Conservation (phyloP, 768 basidiomycete genomes). For the Candolleomyces aberdarensis region DNA sequence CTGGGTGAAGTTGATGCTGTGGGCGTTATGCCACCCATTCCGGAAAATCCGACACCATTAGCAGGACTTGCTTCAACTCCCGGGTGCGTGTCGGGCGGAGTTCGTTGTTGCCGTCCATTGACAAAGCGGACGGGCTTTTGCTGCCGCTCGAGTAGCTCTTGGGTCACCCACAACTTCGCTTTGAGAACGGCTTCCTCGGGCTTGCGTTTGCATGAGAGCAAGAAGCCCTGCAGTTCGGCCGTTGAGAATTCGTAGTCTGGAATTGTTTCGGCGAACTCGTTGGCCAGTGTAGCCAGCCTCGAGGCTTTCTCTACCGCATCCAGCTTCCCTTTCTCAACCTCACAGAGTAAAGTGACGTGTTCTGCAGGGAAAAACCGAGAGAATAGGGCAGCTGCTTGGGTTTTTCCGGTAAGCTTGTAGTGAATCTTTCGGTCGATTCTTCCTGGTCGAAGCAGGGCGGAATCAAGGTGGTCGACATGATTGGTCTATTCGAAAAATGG, state of each 20-base stretch:
- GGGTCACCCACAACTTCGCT: conserved; percentile 41
- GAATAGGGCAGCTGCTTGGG: conserved; percentile 48
- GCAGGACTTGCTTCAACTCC: background rate
- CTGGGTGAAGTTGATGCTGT: background rate
- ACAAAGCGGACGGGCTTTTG: conserved; percentile 20
- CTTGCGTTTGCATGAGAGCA: conserved; percentile 42
- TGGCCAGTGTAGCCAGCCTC: conserved; percentile 29
- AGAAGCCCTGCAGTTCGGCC: conserved; percentile 60
- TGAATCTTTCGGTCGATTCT: conserved; percentile 53
- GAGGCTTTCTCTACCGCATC: conserved; percentile 5
- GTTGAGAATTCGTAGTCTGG: conserved; percentile 52
- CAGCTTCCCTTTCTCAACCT: conserved; percentile 12
- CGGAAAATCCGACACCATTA: background rate
- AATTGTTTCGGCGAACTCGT: conserved; percentile 37
- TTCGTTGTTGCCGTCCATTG: background rate
- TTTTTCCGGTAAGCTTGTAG: conserved; percentile 45
- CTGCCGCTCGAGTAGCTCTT: conserved; percentile 29
- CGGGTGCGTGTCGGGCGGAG: background rate
- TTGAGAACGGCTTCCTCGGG: conserved; percentile 32
- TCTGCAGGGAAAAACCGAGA: conserved; percentile 44
- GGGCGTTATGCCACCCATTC: background rate
- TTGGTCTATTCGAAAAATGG: conserved; percentile 38
- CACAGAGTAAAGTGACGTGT: conserved; percentile 14
- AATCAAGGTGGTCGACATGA: conserved; percentile 51
- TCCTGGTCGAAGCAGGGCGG: conserved; percentile 55